Conservation (phyloP, 2,329 filamentous ascomycete genomes). For the Rhynchosporium agropyri region DNA sequence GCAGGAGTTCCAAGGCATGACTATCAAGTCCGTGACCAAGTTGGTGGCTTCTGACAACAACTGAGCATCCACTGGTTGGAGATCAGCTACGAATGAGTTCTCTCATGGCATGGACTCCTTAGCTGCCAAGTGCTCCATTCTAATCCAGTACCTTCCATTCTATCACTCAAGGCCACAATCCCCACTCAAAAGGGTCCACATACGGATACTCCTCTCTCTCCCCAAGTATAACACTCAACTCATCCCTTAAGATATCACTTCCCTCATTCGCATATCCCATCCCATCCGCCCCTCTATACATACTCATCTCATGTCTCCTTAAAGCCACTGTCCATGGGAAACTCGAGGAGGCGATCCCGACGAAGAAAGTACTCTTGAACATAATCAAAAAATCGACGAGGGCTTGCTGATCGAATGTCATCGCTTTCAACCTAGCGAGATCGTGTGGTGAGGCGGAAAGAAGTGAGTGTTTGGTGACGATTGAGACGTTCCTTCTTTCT, state of each 20-base stretch:
- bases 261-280: slow-evolving; percentile 8
- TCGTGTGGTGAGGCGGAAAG: slow-evolving; percentile 35
- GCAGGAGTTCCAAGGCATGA: too few relatives aligned
- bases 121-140: too few relatives aligned
- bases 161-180: too few relatives aligned
- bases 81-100: too few relatives aligned
- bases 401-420: slow-evolving; percentile 51
- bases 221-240: too few relatives aligned
- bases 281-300: background rate
- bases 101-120: too few relatives aligned
- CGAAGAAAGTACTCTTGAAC: slow-evolving; percentile 46
- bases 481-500: background rate
- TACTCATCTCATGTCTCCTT: slow-evolving; percentile 38
- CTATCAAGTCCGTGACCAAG: too few relatives aligned
- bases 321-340: slow-evolving; percentile 49
- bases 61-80: too few relatives aligned
- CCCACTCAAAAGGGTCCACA: too few relatives aligned
- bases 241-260: slow-evolving; percentile 31
- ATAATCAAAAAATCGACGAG: slow-evolving; percentile 53
- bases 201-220: too few relatives aligned
- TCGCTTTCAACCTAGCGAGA: slow-evolving; percentile 37
- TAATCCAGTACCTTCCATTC: too few relatives aligned
- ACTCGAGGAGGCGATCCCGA: slow-evolving; percentile 45
- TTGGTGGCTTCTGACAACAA: too few relatives aligned
- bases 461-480: slow-evolving; percentile 9